A percentile compares a stretch with the other conserved stretches of the same genome.
Conservation (phyloP, 78 protist species). For the Dictyostelium purpureum region DNA sequence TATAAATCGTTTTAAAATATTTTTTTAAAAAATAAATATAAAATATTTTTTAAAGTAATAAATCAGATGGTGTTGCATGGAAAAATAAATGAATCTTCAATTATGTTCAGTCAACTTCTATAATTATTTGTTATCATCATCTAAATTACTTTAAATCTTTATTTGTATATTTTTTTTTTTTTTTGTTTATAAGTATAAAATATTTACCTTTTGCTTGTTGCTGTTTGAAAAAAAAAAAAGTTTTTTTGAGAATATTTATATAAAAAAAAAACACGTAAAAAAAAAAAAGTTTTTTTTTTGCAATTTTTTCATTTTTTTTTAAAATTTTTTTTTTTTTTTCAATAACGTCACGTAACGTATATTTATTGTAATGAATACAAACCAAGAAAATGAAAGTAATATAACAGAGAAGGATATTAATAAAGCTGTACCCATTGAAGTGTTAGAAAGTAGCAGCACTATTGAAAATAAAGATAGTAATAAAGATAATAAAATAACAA, state of each 20-base stretch:
- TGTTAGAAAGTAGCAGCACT: not conserved
- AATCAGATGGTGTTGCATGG: conserved; percentile 44
- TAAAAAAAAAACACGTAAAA: not conserved
- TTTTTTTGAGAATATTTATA: not conserved
- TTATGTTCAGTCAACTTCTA: not conserved
- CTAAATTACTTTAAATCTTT: not conserved
- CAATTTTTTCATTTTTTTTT: too few species aligned
- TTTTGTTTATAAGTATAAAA: not conserved
- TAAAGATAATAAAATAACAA: not conserved
- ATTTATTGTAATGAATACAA: too few species aligned
- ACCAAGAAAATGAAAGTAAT: not conserved
- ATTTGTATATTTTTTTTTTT: not conserved
- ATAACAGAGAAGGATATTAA: not conserved
- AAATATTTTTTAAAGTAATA: not conserved
- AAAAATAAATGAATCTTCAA: not conserved
- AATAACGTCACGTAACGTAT: not conserved
- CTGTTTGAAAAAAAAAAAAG: not conserved
- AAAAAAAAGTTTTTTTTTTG: too few species aligned
- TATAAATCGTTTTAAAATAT: not conserved
- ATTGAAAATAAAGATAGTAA: not conserved
- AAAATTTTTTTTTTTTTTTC: not conserved
- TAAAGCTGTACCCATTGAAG: not conserved
- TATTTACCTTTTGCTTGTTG: not conserved
- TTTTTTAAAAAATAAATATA: not conserved
- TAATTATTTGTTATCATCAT: not conserved